Evolutionary conservation across 2,329 filamentous ascomycete genomes (phyloP).

Genomic region (Hypoxylon sp.): DNA sequence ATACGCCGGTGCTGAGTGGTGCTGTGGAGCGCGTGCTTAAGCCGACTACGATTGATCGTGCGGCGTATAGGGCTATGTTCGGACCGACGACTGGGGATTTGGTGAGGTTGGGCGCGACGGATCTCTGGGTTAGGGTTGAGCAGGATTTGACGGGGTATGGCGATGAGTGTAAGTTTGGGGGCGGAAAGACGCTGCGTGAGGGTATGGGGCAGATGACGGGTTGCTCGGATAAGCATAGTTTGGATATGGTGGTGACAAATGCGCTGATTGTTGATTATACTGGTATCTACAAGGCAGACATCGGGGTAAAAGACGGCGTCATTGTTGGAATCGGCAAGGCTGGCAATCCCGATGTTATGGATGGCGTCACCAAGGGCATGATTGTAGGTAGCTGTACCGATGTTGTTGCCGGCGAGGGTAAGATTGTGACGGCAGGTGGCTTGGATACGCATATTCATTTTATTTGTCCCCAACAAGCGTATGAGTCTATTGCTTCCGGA

Average conservation of each 20-base stretch:
- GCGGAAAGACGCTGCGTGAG: slow-evolving; percentile 92
- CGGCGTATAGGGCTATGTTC: slow-evolving; percentile 89
- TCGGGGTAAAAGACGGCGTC: slow-evolving; percentile 88
- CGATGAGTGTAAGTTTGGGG: slow-evolving; percentile 95
- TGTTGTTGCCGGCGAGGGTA: slow-evolving; percentile 90
- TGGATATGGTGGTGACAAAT: slow-evolving; percentile 91
- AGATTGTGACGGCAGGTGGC: slow-evolving; percentile 91
- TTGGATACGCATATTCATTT: slow-evolving; percentile 94
- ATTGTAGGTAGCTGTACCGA: slow-evolving; percentile 91
- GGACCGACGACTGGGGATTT: slow-evolving; percentile 90
- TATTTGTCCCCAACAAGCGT: slow-evolving; percentile 92
- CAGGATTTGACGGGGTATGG: slow-evolving; percentile 87
- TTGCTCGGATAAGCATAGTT: slow-evolving; percentile 76
- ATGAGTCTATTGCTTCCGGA: slow-evolving; percentile 86
- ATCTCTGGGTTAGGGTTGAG: slow-evolving; percentile 93
- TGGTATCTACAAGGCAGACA: slow-evolving; percentile 96
- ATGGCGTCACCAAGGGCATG: slow-evolving; percentile 83
- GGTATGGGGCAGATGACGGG: slow-evolving; percentile 96
- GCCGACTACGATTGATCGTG: slow-evolving; percentile 79
- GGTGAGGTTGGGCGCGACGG: slow-evolving; percentile 85
- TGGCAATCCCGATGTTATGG: slow-evolving; percentile 97
- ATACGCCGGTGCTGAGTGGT: slow-evolving; percentile 76
- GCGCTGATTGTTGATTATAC: slow-evolving; percentile 91
- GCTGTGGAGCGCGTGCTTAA: slow-evolving; percentile 68
- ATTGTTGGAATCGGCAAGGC: slow-evolving; percentile 95